A percentile compares a stretch with the other conserved stretches of the same genome.
phyloP scores from a whole-genome alignment of 164 flowering plant genomes.

The Vitis cinerea region DNA sequence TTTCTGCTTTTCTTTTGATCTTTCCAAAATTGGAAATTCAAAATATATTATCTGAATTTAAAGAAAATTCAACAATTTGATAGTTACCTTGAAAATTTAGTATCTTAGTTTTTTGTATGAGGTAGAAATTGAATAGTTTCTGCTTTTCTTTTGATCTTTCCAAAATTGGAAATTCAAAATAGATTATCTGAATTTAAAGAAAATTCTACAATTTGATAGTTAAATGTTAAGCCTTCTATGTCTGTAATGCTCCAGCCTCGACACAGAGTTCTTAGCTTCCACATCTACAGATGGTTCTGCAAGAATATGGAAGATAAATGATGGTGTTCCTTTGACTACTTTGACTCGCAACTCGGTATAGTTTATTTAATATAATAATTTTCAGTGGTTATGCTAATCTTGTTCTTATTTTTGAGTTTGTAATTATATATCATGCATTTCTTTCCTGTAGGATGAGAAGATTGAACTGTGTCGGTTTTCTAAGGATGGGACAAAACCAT shows the following conservation, averaged over 20 bases:
- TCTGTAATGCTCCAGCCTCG: constrained; percentile 53
- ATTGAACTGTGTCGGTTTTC: constrained; percentile 91
- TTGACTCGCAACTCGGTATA: constrained; percentile 73
- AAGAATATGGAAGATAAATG: constrained; percentile 81
- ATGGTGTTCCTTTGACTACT: constrained; percentile 70
- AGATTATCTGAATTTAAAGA: not conserved
- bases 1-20: not conserved
- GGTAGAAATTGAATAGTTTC: not conserved
- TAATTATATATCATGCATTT: not conserved
- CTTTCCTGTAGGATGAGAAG: constrained; percentile 70
- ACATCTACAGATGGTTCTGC: constrained; percentile 94
- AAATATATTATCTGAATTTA: not conserved
- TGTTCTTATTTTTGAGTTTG: not conserved
- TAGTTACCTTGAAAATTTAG: not conserved
- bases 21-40: not conserved
- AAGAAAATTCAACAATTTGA: not conserved
- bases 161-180: not conserved
- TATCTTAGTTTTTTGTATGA: not conserved
- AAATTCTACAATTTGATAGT: not conserved
- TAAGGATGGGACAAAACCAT: constrained; percentile 96
- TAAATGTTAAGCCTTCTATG: constrained; percentile 2
- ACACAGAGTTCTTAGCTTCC: constrained; percentile 86
- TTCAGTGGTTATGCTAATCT: not conserved
- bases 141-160: not conserved
- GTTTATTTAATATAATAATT: not conserved